A percentile compares a stretch with the other conserved stretches of the same genome.
Conservation (phyloP, 176 grass and related monocot species). For the Poa annua region DNA sequence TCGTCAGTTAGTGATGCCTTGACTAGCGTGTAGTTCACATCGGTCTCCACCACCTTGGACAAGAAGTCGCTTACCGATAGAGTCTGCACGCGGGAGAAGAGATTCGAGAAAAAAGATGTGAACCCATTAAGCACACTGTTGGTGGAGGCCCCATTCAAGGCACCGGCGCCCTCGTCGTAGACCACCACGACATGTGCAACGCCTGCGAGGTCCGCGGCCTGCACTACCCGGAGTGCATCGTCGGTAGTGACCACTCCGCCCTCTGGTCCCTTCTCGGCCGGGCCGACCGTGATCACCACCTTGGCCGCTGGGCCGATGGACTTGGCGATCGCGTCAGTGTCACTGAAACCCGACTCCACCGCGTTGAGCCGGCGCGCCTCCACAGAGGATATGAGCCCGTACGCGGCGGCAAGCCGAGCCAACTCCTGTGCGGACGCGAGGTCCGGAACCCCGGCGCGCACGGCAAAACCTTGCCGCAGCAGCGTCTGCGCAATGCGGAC, state of each 20-base stretch:
- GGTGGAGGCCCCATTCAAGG: constrained; percentile 48
- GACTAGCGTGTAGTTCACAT: constrained; percentile 85
- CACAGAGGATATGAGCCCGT: constrained; percentile 73
- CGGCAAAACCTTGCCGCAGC: constrained; percentile 72
- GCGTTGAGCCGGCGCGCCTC: constrained; percentile 79
- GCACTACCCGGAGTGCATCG: constrained; percentile 85
- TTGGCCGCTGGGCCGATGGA: constrained; percentile 85
- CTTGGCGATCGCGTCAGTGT: constrained; percentile 85
- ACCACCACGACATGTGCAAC: constrained; percentile 79
- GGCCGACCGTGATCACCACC: constrained; percentile 83
- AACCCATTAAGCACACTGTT: constrained; percentile 86
- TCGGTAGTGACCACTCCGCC: constrained; percentile 65
- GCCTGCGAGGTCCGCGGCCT: constrained; percentile 79
- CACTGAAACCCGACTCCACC: constrained; percentile 61
- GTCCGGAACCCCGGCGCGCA: constrained; percentile 82
- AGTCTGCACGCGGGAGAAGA: constrained; percentile 63
- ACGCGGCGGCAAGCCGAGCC: constrained; percentile 63
- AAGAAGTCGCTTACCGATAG: constrained; percentile 78
- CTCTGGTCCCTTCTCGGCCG: constrained; percentile 60
- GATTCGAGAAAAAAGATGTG: constrained; percentile 71
- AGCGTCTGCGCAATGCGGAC: constrained; percentile 74
- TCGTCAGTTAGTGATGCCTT: constrained; percentile 78
- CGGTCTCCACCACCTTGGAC: constrained; percentile 69
- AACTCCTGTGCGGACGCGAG: constrained; percentile 75
- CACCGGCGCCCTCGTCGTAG: constrained; percentile 44